Base-by-base conservation (phyloP, 2,329 filamentous ascomycete species). In the Lasiodiplodia sp. region DNA sequence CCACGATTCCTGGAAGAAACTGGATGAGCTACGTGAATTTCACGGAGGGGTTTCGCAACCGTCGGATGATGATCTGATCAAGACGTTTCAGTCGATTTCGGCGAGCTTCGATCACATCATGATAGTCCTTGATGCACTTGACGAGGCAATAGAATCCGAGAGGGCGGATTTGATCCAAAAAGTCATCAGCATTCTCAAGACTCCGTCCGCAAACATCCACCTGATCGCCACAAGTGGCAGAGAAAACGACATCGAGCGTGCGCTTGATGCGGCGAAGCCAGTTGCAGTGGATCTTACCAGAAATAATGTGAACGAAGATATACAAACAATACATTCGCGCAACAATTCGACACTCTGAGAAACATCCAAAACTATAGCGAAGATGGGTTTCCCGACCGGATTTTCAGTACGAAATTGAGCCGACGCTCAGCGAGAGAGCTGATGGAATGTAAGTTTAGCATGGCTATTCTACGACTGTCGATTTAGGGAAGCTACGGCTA, bases 401-500 rank as follows among this genome's bases (percentile, higher is more conserved):
- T 38, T 10, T 57, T 38, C 53, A 23, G 21, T n/a, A 12, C 10
- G 31, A 57, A 8, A 57, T 57, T 23, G 31, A 38, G 10, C 12
- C 12, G 4, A 23, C 4, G 21, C 31, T 57, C 28, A 11, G 18
- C 21, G 18, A n/a, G 1, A 57, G 23, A n/a, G 53, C 53, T 12
- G 18, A 57, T 23, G 53, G 53, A 23, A 57, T 57, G 31, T 57
- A 38, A 38, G n/a, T 55, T 18, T 4, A 18, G 23, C 14, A 25
- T 31, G 21, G 1, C 28, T n/a, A n/a, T 21, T 3, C 6, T 2
- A n/a, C 16, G 7, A n/a, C 3, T n/a, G 5, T n/a, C 16, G 2
- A 7, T 8, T 8, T 10, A 2, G 5, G 6, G 2, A 2, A 47
- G 1, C 7, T 0, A 8, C 7, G 7, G 7, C 7, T 10, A 31